A percentile compares a stretch with the other conserved stretches of the same genome.
Conservation (phyloP, 495 filamentous ascomycete genomes). For the Evernia prunastri region DNA sequence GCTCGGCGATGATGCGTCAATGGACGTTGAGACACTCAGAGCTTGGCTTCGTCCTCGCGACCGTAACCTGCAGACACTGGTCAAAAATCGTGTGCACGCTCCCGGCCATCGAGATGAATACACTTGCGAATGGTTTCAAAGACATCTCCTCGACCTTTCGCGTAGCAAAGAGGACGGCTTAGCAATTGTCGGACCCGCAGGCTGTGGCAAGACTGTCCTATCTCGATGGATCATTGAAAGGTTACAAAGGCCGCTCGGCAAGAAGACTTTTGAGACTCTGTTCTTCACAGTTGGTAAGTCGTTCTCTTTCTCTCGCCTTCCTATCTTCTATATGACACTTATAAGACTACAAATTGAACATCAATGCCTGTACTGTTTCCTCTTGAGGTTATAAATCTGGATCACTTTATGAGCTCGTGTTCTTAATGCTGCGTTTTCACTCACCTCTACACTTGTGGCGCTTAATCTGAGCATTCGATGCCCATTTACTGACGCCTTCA, state of each 20-base stretch:
- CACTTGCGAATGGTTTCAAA: conserved; percentile 60
- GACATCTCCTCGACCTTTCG: conserved; percentile 48
- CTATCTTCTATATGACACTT: not conserved
- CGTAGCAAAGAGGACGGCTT: conserved; percentile 46
- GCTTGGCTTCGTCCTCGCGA: conserved; percentile 33
- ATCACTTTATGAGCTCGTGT: not conserved
- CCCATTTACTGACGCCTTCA: not conserved
- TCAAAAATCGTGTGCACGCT: conserved; percentile 48
- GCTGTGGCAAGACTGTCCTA: conserved; percentile 54
- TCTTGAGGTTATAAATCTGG: not conserved
- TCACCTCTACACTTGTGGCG: not conserved
- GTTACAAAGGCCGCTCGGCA: conserved; percentile 50
- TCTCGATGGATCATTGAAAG: conserved; percentile 55
- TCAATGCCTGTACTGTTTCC: not conserved
- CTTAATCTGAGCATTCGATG: not conserved
- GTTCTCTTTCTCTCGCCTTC: not conserved
- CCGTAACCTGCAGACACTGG: conserved; percentile 42
- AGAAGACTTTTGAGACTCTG: conserved; percentile 34
- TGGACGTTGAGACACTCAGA: conserved; percentile 43
- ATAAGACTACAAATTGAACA: not conserved
- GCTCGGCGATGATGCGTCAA: conserved; percentile 50
- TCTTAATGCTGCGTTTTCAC: not conserved
- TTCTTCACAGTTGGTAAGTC: conserved; percentile 2
- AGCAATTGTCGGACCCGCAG: conserved; percentile 47
- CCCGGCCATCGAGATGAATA: conserved; percentile 48